Evolutionary conservation across 331 rosid genomes (phyloP).

Genomic region (Acacia pycnantha): DNA sequence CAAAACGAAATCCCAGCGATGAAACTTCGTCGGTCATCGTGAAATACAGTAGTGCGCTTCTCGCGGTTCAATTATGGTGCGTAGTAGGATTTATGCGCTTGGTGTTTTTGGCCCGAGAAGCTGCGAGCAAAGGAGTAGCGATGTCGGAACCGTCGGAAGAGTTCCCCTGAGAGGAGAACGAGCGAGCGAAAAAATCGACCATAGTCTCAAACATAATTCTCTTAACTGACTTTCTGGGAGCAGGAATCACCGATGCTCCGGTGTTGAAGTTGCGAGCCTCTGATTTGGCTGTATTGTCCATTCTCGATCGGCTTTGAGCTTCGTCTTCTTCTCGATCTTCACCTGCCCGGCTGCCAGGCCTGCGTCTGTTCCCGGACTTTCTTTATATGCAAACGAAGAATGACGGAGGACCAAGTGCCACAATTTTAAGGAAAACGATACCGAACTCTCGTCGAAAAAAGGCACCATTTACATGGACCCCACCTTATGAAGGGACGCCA

Average conservation of each 20-base stretch:
- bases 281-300: background rate
- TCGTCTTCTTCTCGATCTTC: background rate
- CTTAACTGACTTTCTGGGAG: constrained; percentile 33
- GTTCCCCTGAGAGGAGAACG: background rate
- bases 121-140: background rate
- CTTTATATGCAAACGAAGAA: background rate
- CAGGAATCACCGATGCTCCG: constrained; percentile 27
- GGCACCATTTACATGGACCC: background rate
- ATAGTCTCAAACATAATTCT: background rate
- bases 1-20: background rate
- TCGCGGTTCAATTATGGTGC: background rate
- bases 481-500: background rate
- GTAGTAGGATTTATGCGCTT: background rate
- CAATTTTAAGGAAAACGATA: background rate
- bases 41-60: background rate
- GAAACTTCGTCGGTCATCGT: too few species aligned
- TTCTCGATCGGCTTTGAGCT: background rate
- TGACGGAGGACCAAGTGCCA: background rate
- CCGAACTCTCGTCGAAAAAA: background rate
- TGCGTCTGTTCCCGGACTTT: too few species aligned
- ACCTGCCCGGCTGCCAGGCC: background rate
- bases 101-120: background rate
- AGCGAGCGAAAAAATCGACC: background rate
- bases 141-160: background rate
- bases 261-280: background rate